These are phyloP conservation scores for Amauroascus niger DNA, from an alignment of 2,329 filamentous ascomycete genomes.

Conservation along the genomic window DNA sequence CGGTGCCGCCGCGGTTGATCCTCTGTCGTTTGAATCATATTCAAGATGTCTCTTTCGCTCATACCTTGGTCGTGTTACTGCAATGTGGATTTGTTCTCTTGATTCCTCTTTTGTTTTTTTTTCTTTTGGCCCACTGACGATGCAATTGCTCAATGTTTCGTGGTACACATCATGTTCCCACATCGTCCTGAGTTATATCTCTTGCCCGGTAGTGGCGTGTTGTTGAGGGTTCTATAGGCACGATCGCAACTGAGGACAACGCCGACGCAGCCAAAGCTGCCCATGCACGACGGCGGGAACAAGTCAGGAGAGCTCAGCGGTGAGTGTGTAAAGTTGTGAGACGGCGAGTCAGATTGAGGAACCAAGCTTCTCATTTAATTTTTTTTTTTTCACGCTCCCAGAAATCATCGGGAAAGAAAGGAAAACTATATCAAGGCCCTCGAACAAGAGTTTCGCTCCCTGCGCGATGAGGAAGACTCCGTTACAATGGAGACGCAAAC, in stretches of 20 bases:
- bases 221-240: conserved; percentile 7
- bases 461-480: conserved; percentile 22
- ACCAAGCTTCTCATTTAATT: background rate
- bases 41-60: background rate
- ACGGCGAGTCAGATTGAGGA: background rate
- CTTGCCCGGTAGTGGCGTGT: background rate
- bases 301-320: conserved; percentile 25
- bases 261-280: conserved; percentile 15
- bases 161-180: conserved; percentile 1
- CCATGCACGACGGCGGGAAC: conserved; percentile 23
- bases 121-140: background rate
- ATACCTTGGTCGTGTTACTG: background rate
- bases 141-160: background rate
- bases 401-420: conserved; percentile 26
- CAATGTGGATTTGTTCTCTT: background rate
- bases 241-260: conserved; percentile 7
- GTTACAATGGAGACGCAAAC: conserved; percentile 13
- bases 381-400: conserved; percentile 9
- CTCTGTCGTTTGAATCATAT: background rate
- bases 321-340: conserved; percentile 12
- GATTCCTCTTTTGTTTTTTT: background rate
- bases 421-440: conserved; percentile 26
- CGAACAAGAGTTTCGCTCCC: conserved; percentile 22
- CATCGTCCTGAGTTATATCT: background rate
- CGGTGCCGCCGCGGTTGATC: background rate